Conservation (phyloP, 164 flowering plant species). For the Magnolia officinalis region DNA sequence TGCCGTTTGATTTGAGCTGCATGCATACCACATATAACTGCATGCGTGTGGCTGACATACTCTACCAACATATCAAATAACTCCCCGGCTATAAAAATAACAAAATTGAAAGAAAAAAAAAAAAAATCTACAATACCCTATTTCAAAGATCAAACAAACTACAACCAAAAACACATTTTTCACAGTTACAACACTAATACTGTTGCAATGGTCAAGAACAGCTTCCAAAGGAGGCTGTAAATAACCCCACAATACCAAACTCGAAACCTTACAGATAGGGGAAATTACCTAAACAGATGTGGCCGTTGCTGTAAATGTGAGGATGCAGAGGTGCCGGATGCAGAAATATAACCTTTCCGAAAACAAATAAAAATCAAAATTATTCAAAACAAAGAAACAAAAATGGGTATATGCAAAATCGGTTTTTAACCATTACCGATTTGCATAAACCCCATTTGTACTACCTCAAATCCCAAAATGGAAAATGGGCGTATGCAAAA, state of each 20-base stretch:
- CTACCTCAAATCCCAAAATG: background rate
- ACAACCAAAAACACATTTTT: background rate
- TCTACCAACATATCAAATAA: background rate
- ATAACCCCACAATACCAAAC: background rate
- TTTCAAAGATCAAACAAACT: background rate
- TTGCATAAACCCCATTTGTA: too few relatives aligned
- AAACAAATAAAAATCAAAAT: background rate
- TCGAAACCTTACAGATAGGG: background rate
- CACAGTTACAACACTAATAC: background rate
- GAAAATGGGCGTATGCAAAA: background rate
- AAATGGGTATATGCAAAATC: background rate
- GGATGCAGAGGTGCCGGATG: slow-evolving; percentile 92
- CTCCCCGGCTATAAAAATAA: background rate
- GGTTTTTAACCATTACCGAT: background rate
- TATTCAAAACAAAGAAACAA: background rate
- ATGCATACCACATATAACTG: background rate
- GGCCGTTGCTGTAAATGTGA: slow-evolving; percentile 95
- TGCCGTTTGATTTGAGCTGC: background rate
- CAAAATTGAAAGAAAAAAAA: background rate
- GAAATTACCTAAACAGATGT: slow-evolving; percentile 82
- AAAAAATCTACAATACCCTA: background rate
- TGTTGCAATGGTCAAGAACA: background rate
- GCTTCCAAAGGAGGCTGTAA: background rate
- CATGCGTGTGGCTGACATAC: background rate
- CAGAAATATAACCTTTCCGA: slow-evolving; percentile 67